Base-by-base conservation (phyloP, 108 stramenopile species). In the Cyclotella sp. region DNA sequence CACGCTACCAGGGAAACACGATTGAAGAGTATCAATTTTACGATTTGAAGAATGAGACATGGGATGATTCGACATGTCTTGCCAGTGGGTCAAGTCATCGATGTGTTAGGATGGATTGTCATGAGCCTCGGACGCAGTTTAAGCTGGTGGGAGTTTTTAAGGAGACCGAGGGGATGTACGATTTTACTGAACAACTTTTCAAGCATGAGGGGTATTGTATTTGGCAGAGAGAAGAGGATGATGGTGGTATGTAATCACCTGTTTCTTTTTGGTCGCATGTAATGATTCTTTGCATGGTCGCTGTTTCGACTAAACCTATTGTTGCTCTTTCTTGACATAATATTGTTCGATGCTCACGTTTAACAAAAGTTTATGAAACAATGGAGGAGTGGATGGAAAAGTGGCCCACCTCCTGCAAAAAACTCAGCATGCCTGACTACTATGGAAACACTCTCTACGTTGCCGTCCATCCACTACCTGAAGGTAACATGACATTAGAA, bases 131-230 rank as follows among this genome's bases (percentile, higher is more conserved):
- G 14, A 80, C 77, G 10, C 44, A 76, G 9, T 84, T 84, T 64
- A 29, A 76, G 24, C 51, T 84, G 0, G 60, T 84, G 8, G 84
- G 84, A 6, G 68, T 84, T 0, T 84, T 72, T 52, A 84, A 84
- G 69, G 83, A 84, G 53, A 62, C 78, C 11, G 45, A 79, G 0
- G 82, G 82, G 40, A 59, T 77, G 49, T 64, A 75, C 27, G 75
- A 77, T 75, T 84, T 55, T 49, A 61, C 65, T 8, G 83, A 84
- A 58, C 83, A 84, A 55, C 52, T 84, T 0, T 84, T 84, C 39
- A 84, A 84, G 34, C 83, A 84, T 47, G 78, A 84, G 68, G 83
- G 83, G 27, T 70, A 64, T 63, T 84, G 83, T 42, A 55, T 84
- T 52, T 84, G 83, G 83, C 51, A 59, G 30, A 49, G 67, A 9